These are phyloP conservation scores for Escallonia herrerae DNA, from an alignment of 129 eudicot genomes.

Conservation along the genomic window DNA sequence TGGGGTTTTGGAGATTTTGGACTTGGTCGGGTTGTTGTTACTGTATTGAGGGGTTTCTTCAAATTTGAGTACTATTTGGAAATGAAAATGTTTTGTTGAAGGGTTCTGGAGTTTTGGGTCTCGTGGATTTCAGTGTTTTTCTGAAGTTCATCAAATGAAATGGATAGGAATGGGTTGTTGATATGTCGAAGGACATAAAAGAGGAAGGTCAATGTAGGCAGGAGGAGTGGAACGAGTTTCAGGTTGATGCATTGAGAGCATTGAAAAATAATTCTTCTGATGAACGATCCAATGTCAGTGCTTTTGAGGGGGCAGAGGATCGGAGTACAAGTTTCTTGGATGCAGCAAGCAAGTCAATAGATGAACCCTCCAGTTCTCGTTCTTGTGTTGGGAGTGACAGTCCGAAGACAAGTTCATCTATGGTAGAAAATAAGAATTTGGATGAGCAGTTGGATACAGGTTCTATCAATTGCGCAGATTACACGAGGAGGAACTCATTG, in stretches of 20 bases:
- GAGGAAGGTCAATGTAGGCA: constrained; percentile 14
- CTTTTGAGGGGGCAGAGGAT: constrained; percentile 8
- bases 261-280: neutral
- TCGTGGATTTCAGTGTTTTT: constrained; percentile 9
- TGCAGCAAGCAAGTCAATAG: neutral
- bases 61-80: constrained; percentile 9
- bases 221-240: constrained; percentile 2
- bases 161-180: constrained; percentile 36
- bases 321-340: neutral
- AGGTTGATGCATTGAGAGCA: neutral
- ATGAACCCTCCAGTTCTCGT: constrained; percentile 20
- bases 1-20: constrained; percentile 5
- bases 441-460: constrained; percentile 16
- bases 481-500: constrained; percentile 7
- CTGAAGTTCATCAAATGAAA: constrained; percentile 33
- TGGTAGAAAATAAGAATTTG: constrained; percentile 4
- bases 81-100: constrained; percentile 9
- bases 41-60: neutral
- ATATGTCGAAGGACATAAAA: constrained; percentile 5
- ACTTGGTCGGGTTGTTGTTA: constrained; percentile 19
- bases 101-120: constrained; percentile 6
- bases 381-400: constrained; percentile 22
- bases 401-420: constrained; percentile 3
- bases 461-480: constrained; percentile 11
- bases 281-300: neutral